Percentiles rank a stretch among this genome's conserved stretches.
Conservation (phyloP, 1,139 yeast genomes). For the Candida neerlandica region DNA sequence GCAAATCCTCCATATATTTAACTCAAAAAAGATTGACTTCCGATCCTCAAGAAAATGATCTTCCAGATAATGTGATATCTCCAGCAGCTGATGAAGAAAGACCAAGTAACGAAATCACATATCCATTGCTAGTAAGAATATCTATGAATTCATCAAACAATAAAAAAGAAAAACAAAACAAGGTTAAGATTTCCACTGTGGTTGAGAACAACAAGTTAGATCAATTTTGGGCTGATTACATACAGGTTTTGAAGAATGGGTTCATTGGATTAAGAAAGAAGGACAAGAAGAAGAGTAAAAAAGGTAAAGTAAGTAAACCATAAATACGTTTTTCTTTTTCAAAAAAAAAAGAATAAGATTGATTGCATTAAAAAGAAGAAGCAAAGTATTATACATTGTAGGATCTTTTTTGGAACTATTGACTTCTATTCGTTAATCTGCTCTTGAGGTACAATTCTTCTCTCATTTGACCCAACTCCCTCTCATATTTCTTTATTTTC, state of each 20-base stretch:
- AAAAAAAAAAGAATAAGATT: too few species aligned
- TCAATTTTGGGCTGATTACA: conserved; percentile 69
- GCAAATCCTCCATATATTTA: conserved; percentile 44
- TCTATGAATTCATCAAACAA: conserved; percentile 53
- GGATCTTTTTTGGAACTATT: neutral
- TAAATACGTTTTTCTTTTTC: conserved; percentile 3
- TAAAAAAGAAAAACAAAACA: conserved; percentile 41
- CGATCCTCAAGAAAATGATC: conserved; percentile 26
- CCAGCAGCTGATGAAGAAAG: conserved; percentile 8
- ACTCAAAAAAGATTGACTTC: conserved; percentile 45
- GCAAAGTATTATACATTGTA: neutral
- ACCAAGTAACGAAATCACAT: conserved; percentile 25
- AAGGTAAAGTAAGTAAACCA: conserved; percentile 17
- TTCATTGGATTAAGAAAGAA: conserved; percentile 56
- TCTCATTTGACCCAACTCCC: conserved; percentile 59
- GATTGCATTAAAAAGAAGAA: neutral
- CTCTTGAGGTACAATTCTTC: conserved; percentile 42
- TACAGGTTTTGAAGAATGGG: conserved; percentile 61
- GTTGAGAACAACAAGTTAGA: conserved; percentile 60
- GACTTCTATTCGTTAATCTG: conserved; percentile 1
- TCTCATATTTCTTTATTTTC: conserved; percentile 58
- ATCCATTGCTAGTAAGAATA: conserved; percentile 57
- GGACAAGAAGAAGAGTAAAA: conserved; percentile 53
- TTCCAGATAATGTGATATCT: conserved; percentile 39
- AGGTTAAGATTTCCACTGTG: conserved; percentile 63